phyloP scores from a whole-genome alignment of 106 monocot genomes.

The Alisma plantagoaquatica region DNA sequence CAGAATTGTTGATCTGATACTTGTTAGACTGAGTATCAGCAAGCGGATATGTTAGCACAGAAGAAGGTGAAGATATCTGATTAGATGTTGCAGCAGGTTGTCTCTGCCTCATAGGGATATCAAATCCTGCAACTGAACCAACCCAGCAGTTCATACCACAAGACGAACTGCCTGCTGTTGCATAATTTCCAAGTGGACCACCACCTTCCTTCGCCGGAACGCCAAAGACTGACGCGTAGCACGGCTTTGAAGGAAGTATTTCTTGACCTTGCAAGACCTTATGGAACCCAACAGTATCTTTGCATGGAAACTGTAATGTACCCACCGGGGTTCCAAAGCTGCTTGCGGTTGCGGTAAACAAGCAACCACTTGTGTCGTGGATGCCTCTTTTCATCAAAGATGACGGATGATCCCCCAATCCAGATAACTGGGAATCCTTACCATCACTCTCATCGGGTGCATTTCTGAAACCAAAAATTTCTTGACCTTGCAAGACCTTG shows the following conservation, averaged over 20 bases:
- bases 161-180: neutral
- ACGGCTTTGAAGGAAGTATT: slow-evolving; percentile 31
- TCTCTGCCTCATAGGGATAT: neutral
- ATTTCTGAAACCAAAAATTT: slow-evolving; percentile 15
- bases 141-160: neutral
- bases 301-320: slow-evolving; percentile 28
- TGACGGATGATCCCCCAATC: slow-evolving; percentile 23
- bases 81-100: neutral
- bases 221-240: slow-evolving; percentile 11
- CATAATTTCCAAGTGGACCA: neutral
- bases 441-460: slow-evolving; percentile 2
- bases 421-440: neutral
- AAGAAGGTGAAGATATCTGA: slow-evolving; percentile 52
- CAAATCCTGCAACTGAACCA: neutral
- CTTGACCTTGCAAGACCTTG: slow-evolving; percentile 41
- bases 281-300: slow-evolving; percentile 67
- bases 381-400: slow-evolving; percentile 23
- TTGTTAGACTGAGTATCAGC: slow-evolving; percentile 15
- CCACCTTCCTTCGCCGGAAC: slow-evolving; percentile 5
- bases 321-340: slow-evolving; percentile 24
- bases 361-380: slow-evolving; percentile 9
- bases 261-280: slow-evolving; percentile 99
- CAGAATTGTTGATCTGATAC: too few species aligned
- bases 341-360: slow-evolving; percentile 19
- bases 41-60: slow-evolving; percentile 68